Conservation (phyloP, 2,329 filamentous ascomycete genomes). For the Nemania sp. region DNA sequence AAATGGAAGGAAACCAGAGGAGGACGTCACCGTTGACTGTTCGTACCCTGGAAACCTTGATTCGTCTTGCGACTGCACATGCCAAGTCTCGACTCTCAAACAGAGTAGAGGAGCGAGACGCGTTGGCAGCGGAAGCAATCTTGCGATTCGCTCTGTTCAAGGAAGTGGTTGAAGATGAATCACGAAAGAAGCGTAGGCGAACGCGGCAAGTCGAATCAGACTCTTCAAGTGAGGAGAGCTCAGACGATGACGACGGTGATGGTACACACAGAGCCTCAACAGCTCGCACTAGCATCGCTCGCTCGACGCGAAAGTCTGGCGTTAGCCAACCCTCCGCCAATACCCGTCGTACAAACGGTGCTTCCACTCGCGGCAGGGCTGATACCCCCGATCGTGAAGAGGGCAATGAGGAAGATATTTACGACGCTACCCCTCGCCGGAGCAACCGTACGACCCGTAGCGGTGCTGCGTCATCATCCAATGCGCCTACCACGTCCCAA, state of each 20-base stretch:
- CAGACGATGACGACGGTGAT: slow-evolving; percentile 67
- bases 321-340: slow-evolving; percentile 46
- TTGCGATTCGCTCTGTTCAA: slow-evolving; percentile 97
- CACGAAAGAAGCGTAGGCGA: slow-evolving; percentile 85
- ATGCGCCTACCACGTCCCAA: slow-evolving; percentile 54
- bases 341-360: slow-evolving; percentile 46
- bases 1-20: slow-evolving; percentile 92
- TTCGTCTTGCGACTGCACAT: slow-evolving; percentile 95
- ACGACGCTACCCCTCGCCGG: slow-evolving; percentile 57
- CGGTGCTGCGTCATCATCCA: slow-evolving; percentile 52
- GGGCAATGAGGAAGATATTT: slow-evolving; percentile 64
- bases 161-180: slow-evolving; percentile 84
- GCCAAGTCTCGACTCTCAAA: slow-evolving; percentile 91
- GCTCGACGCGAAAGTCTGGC: slow-evolving; percentile 48
- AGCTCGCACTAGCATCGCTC: slow-evolving; percentile 56
- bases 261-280: slow-evolving; percentile 50
- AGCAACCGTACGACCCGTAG: slow-evolving; percentile 57
- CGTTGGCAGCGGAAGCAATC: slow-evolving; percentile 87
- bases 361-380: slow-evolving; percentile 46
- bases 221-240: slow-evolving; percentile 69
- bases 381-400: slow-evolving; percentile 53
- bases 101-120: slow-evolving; percentile 89
- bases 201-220: slow-evolving; percentile 69
- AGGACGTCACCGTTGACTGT: slow-evolving; percentile 96
- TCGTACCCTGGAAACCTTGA: slow-evolving; percentile 96